These are phyloP conservation scores for Aspergillus haitiensis DNA, from an alignment of 495 filamentous ascomycete species.

Conservation along the genomic window DNA sequence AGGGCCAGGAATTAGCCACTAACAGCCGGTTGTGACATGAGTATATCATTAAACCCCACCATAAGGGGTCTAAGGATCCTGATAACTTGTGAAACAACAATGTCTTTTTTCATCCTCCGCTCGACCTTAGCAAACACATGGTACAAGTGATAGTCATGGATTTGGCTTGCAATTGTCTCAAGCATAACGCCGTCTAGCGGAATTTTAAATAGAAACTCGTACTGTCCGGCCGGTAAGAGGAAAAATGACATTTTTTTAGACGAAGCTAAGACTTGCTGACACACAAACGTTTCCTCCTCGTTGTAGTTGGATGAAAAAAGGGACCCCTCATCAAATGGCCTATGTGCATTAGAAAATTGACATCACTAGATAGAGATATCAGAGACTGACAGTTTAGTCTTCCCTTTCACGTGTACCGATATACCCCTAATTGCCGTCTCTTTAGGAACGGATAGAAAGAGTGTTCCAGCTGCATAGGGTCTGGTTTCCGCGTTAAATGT, in stretches of 20 bases:
- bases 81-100: too few species aligned
- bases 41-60: neutral
- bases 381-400: slow-evolving; percentile 21
- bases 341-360: neutral
- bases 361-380: neutral
- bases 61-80: neutral
- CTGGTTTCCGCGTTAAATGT: slow-evolving; percentile 1
- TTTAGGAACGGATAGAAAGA: slow-evolving; percentile 18
- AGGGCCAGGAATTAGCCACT: neutral
- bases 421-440: slow-evolving; percentile 19
- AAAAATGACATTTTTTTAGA: slow-evolving; percentile 26
- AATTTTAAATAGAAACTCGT: slow-evolving; percentile 31
- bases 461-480: slow-evolving; percentile 17
- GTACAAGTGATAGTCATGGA: too few species aligned
- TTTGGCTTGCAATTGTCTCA: slow-evolving; percentile 19
- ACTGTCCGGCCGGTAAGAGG: slow-evolving; percentile 24
- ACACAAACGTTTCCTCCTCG: slow-evolving; percentile 20
- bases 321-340: slow-evolving; percentile 10
- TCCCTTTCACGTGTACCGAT: slow-evolving; percentile 21
- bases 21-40: slow-evolving; percentile 5
- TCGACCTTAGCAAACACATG: too few species aligned
- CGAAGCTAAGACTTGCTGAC: slow-evolving; percentile 19
- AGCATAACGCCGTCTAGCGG: slow-evolving; percentile 16
- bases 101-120: too few species aligned
- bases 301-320: slow-evolving; percentile 7